Conservation (phyloP, 2,329 filamentous ascomycete species). For the Microsporum audouinii region DNA sequence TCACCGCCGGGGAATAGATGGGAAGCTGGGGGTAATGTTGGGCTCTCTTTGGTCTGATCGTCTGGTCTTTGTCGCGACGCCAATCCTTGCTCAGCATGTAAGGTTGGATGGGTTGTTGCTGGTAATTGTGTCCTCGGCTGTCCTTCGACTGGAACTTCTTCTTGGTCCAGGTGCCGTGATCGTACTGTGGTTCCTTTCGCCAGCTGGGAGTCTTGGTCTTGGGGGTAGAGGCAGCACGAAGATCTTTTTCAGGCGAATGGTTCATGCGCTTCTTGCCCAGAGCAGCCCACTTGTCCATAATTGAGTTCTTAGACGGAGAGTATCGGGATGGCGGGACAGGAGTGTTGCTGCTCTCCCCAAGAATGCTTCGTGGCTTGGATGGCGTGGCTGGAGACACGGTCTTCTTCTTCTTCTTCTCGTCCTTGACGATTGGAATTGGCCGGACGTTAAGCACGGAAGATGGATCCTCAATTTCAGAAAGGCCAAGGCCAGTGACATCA, state of each 20-base stretch:
- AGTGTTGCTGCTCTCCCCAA: constrained; percentile 7
- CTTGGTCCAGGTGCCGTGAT: constrained; percentile 27
- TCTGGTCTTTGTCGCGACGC: constrained; percentile 32
- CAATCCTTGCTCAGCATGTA: constrained; percentile 36
- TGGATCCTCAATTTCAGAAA: constrained; percentile 43
- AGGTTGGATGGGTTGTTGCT: constrained; percentile 25
- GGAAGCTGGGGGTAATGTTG: constrained; percentile 18
- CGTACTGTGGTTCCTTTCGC: constrained; percentile 33
- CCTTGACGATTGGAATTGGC: constrained; percentile 23
- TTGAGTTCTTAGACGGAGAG: constrained; percentile 44
- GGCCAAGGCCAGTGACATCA: constrained; percentile 39
- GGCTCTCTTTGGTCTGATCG: constrained; percentile 22
- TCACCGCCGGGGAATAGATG: constrained; percentile 39
- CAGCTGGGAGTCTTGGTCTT: constrained; percentile 32
- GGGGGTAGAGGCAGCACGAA: constrained; percentile 39
- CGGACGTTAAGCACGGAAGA: constrained; percentile 41
- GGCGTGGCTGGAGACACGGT: constrained; percentile 46
- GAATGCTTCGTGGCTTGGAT: constrained; percentile 54
- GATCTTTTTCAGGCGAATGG: constrained; percentile 44
- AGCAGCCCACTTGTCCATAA: constrained; percentile 75
- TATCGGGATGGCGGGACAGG: constrained; percentile 36
- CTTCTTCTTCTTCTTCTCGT: constrained; percentile 23
- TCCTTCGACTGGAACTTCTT: constrained; percentile 20
- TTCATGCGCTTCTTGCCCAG: constrained; percentile 74
- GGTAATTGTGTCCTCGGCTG: constrained; percentile 4